Percentiles rank a stretch among this genome's conserved stretches.
Conservation (phyloP, 805 yeast species). For the Lipomyces starkeyi region DNA sequence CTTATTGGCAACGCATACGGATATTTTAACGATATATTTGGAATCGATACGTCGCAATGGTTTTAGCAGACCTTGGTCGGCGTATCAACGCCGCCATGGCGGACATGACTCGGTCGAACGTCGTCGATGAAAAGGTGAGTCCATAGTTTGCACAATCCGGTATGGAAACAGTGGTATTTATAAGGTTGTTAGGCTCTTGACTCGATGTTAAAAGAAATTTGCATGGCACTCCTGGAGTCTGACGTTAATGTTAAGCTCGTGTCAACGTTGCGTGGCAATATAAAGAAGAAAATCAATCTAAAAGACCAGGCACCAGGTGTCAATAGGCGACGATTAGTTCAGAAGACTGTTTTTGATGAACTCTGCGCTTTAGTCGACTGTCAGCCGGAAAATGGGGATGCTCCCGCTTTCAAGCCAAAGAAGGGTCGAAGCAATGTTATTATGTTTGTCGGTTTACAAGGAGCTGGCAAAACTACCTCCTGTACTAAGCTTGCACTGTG, state of each 20-base stretch:
- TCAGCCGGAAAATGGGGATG: constrained; percentile 43
- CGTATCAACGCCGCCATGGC: constrained; percentile 77
- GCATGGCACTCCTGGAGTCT: constrained; percentile 88
- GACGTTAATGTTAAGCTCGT: constrained; percentile 92
- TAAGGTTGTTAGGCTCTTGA: constrained; percentile 57
- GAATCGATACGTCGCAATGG: constrained; percentile 53
- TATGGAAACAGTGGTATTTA: background rate
- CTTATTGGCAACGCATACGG: background rate
- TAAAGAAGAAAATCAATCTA: constrained; percentile 62
- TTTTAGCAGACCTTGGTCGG: constrained; percentile 78
- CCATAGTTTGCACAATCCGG: background rate
- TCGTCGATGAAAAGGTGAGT: constrained; percentile 58
- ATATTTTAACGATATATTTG: background rate
- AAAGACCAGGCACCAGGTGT: constrained; percentile 59
- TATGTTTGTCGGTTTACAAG: constrained; percentile 98
- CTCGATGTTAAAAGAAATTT: constrained; percentile 80
- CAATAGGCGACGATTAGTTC: constrained; percentile 79
- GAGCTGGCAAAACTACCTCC: constrained; percentile 98
- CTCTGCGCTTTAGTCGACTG: constrained; percentile 84
- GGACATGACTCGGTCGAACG: constrained; percentile 61
- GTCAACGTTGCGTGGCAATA: constrained; percentile 71
- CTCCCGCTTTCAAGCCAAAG: constrained; percentile 76
- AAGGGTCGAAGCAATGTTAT: constrained; percentile 80
- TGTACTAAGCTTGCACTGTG: constrained; percentile 93
- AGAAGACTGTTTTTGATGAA: constrained; percentile 94